Percentiles rank a stretch among this genome's conserved stretches.
phyloP scores from a whole-genome alignment of 495 filamentous ascomycete species.

The Penicillium argentinense region DNA sequence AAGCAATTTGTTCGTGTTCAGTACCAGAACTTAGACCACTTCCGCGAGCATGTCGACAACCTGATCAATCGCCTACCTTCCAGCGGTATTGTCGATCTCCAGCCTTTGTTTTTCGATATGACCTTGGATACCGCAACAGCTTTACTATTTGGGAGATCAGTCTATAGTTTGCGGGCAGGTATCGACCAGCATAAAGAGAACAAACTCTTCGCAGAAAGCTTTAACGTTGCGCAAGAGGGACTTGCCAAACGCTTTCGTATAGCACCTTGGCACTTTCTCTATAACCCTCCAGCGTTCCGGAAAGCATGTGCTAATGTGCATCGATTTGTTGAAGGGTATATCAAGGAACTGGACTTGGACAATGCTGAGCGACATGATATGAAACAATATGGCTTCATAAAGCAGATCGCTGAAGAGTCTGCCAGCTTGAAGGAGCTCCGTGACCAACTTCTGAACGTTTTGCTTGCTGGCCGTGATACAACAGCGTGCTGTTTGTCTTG shows the following conservation, averaged over 20 bases:
- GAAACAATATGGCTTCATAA: too few species aligned
- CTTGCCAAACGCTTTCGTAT: conserved; percentile 42
- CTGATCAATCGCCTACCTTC: conserved; percentile 19
- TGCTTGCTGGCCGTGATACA: conserved; percentile 45
- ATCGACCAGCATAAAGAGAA: conserved; percentile 2
- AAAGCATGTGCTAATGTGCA: conserved; percentile 46
- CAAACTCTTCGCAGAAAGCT: conserved; percentile 32
- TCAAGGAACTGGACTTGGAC: conserved; percentile 16
- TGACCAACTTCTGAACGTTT: conserved; percentile 50
- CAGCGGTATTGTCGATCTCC: too few species aligned
- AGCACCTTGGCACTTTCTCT: too few species aligned
- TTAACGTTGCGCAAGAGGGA: conserved; percentile 47
- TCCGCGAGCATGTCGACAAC: not conserved
- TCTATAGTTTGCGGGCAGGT: conserved; percentile 23
- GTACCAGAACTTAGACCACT: not conserved
- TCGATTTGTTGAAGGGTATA: conserved; percentile 29
- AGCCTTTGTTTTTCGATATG: conserved; percentile 49
- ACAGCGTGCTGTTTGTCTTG: conserved; percentile 57
- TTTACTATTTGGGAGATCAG: conserved; percentile 51
- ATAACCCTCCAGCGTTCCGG: conserved; percentile 42
- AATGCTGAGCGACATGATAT: not conserved
- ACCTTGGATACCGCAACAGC: conserved; percentile 50
- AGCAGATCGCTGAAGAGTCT: too few species aligned
- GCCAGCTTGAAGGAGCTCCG: conserved; percentile 7
- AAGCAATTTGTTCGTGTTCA: conserved; percentile 14